Conservation (phyloP, 306 rosid genomes). For the Quercus gilva region DNA sequence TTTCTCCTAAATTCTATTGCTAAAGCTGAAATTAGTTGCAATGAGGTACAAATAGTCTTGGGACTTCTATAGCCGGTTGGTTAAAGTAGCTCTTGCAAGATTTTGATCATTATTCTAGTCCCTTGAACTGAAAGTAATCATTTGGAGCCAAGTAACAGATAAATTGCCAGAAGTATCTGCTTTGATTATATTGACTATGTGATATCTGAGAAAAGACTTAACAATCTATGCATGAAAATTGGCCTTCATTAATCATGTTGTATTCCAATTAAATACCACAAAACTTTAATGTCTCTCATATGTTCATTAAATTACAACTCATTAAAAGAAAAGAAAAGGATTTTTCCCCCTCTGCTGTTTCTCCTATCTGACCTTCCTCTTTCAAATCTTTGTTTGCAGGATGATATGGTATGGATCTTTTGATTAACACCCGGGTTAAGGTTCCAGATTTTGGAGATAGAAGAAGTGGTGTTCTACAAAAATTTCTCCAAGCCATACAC, state of each 20-base stretch:
- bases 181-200: background rate
- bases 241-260: background rate
- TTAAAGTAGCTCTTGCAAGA: background rate
- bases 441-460: conserved; percentile 19
- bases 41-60: background rate
- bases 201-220: background rate
- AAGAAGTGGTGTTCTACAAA: conserved; percentile 33
- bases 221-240: background rate
- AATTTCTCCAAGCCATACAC: conserved; percentile 96
- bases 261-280: background rate
- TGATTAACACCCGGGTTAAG: conserved; percentile 4
- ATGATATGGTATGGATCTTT: conserved; percentile 10
- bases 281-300: conserved; percentile 4
- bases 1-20: background rate
- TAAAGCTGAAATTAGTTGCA: background rate
- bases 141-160: background rate
- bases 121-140: background rate
- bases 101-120: background rate
- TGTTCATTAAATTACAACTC: conserved; percentile 2
- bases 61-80: background rate
- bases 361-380: conserved; percentile 10
- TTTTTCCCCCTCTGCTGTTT: background rate
- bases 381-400: conserved; percentile 27
- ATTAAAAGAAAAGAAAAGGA: background rate
- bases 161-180: background rate